Evolutionary conservation across 306 rosid genomes (phyloP), one percentile per base, ranked within the genome.

Genomic region (Sphenostylis stenocarpa): DNA sequence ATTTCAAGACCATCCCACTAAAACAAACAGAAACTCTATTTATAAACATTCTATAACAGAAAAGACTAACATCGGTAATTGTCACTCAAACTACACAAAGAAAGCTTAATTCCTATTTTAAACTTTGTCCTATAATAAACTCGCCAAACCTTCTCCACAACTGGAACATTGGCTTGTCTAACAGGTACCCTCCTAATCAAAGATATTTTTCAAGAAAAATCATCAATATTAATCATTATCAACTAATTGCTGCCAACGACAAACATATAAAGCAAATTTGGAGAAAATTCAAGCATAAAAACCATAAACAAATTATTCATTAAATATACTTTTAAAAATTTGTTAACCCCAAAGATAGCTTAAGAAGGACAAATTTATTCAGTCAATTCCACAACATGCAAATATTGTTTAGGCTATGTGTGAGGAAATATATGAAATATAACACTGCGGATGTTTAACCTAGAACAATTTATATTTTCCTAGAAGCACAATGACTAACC

Each of bases 401-500:
- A 45, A 74, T 31, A 21, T 39, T 66, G 63, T 58, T 67, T 48
- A 48, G 29, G 45, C 10, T n/a, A n/a, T 52, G 26, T n/a, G 58
- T 5, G 43, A 64, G 73, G 43, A 62, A 41, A 34, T 63, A 67
- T 49, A 33, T 61, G 55, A 2, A 29, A 20, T 51, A 38, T 68
- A 49, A 45, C 19, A 69, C 17, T 13, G 70, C 7, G 14, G 48
- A 68, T 23, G 61, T 39, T 71, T 58, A 68, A 65, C 52, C 64
- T 65, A 79, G 39, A 66, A 33, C 43, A n/a, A 13, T 16, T 55
- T 28, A 68, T 69, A 52, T 68, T 73, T 52, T 23, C 41, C 58
- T 21, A 77, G 77, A 43, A 47, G 51, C 70, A 53, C 21, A 67
- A 78, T 48, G 57, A 88, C 87, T 80, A 69, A 90, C 97, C 94